Conservation (phyloP, 306 rosid genomes). For the Glycyrrhiza uralensis region DNA sequence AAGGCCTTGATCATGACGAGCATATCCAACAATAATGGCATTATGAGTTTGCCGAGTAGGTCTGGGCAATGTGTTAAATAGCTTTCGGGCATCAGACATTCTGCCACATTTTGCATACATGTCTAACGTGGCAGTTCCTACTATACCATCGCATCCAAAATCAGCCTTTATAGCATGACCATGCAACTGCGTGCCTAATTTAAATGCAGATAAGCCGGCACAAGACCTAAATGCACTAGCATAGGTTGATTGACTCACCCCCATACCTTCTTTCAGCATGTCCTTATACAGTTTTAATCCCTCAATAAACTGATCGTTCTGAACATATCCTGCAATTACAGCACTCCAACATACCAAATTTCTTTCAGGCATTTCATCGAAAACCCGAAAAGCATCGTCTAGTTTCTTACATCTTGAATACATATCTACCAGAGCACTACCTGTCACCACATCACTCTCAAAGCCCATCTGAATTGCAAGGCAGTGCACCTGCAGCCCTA, state of each 20-base stretch:
- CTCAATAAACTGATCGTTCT: conserved; percentile 51
- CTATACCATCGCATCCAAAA: conserved; percentile 62
- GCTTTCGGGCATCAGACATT: conserved; percentile 58
- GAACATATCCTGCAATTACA: conserved; percentile 75
- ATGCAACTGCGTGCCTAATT: conserved; percentile 72
- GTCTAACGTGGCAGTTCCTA: conserved; percentile 84
- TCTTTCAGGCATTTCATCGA: conserved; percentile 52
- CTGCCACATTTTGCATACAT: conserved; percentile 82
- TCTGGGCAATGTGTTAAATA: conserved; percentile 51
- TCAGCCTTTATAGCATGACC: conserved; percentile 59
- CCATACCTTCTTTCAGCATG: conserved; percentile 58
- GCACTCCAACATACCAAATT: conserved; percentile 85
- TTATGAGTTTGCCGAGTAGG: conserved; percentile 68
- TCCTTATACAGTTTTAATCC: conserved; percentile 60
- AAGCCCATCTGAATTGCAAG: conserved; percentile 61
- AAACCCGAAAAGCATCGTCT: conserved; percentile 49
- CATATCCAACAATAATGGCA: conserved; percentile 71
- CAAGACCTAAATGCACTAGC: conserved; percentile 81
- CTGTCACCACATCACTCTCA: conserved; percentile 56
- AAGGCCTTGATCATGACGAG: conserved; percentile 49
- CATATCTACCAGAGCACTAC: conserved; percentile 77
- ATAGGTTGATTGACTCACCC: conserved; percentile 82
- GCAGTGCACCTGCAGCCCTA: conserved; percentile 71
- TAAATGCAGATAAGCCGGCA: conserved; percentile 65
- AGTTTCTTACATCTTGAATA: conserved; percentile 64